Evolutionary conservation across 75 land plant genomes (phyloP).

Genomic region (Sequoiadendron giganteum): DNA sequence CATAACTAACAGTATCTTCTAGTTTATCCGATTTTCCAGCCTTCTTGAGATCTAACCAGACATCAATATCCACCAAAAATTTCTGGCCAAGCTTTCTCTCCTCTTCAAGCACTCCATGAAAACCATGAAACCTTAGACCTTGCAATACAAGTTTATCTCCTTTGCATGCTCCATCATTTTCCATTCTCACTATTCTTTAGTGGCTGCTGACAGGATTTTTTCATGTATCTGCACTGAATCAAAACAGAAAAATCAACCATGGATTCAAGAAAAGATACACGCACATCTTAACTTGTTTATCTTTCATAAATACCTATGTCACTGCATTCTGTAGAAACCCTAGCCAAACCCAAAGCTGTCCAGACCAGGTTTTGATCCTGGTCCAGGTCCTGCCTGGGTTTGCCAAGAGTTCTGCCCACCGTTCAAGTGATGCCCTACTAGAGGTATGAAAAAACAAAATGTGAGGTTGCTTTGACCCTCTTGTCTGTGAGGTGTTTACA

Average conservation of each 20-base stretch:
- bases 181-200: conserved; percentile 1
- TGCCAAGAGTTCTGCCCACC: no score
- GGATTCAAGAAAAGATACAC: not conserved
- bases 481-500: no score
- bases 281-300: not conserved
- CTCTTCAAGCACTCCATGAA: conserved; percentile 73
- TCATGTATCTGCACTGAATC: not conserved
- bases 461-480: no score
- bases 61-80: conserved; percentile 79
- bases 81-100: conserved; percentile 73
- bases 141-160: conserved; percentile 72
- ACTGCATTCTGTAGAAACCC: no score
- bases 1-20: conserved; percentile 72
- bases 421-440: no score
- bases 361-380: no score
- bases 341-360: no score
- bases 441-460: no score
- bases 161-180: not conserved
- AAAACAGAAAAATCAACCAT: not conserved
- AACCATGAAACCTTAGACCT: conserved; percentile 80
- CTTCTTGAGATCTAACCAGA: conserved; percentile 61
- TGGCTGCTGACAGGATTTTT: not conserved
- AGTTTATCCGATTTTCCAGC: conserved; percentile 62
- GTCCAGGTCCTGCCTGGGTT: no score
- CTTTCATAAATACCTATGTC: not conserved